Conservation (phyloP, 2,329 filamentous ascomycete species). For the Diplocarpon rosae region DNA sequence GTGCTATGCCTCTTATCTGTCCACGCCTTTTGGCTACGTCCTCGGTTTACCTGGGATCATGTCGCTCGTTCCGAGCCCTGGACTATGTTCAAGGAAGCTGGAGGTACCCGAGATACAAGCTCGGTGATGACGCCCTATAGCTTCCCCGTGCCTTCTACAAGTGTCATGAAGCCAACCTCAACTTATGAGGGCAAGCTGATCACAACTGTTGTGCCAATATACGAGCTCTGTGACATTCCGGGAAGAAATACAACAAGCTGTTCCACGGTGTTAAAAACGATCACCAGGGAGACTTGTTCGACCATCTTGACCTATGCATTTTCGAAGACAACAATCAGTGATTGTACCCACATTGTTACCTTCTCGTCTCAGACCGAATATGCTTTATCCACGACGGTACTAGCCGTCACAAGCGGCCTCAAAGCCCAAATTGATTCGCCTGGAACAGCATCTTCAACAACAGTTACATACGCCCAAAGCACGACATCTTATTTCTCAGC, state of each 20-base stretch:
- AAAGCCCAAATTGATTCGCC: background rate
- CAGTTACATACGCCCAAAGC: slow-evolving; percentile 16
- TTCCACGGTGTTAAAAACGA: slow-evolving; percentile 12
- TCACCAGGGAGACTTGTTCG: slow-evolving; percentile 16
- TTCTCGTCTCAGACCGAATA: slow-evolving; percentile 21
- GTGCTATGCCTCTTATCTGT: background rate
- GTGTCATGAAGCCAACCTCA: slow-evolving; percentile 3
- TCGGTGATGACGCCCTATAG: slow-evolving; percentile 4
- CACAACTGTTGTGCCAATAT: slow-evolving; percentile 15
- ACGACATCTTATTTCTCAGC: slow-evolving; percentile 20
- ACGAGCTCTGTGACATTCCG: slow-evolving; percentile 16
- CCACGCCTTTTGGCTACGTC: too few species aligned
- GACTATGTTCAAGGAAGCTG: background rate
- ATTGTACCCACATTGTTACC: slow-evolving; percentile 20
- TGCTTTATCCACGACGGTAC: slow-evolving; percentile 12
- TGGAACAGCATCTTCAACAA: background rate
- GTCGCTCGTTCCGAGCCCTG: background rate
- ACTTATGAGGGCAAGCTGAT: slow-evolving; percentile 14
- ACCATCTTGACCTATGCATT: slow-evolving; percentile 19
- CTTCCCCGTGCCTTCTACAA: slow-evolving; percentile 8
- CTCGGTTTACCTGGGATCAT: background rate
- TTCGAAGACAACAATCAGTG: slow-evolving; percentile 15
- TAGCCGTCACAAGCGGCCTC: background rate
- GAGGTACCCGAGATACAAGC: background rate
- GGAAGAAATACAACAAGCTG: slow-evolving; percentile 12